Base-by-base conservation (phyloP, 2,329 filamentous ascomycete genomes). In the Aspergillus tamarii region DNA sequence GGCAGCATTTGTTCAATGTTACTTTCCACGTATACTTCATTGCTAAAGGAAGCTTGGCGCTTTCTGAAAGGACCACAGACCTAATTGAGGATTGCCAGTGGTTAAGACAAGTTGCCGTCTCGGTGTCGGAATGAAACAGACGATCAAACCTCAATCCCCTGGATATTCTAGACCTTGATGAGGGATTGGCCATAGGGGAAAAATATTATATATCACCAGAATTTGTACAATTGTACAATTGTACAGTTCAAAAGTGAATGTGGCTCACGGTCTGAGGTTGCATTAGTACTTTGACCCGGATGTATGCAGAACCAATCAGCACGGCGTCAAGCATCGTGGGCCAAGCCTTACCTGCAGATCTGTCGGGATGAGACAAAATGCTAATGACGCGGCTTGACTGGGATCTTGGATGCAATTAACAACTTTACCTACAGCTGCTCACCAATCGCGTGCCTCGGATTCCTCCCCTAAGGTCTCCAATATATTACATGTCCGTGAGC, bases 311-410 rank as follows among this genome's bases (percentile, higher is more conserved):
- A 36, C 52, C 52, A 54, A 54, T 54, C 19, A 54, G 5, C 28
- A 53, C 3, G 19, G 16, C 28, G 19, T 34, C 21, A 34, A 53
- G 50, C 50, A 30, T 53, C 26, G 50, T 32, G 50, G 26, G 50
- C 50, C 50, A 53, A 53, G 50, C 50, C 50, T 53, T 30, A n/a
- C 52, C n/a, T 54, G 52, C 30, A 54, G 52, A 54, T 54, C 52
- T 23, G 30, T 34, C 52, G 28, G 30, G 12, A 54, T 8, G 30
- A 36, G 52, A 23, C n/a, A n/a, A 23, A 19, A 54, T 36, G 19
- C 32, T 54, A 54, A 54, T 54, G 52, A 54, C 52, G 52, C 32
- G 52, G 52, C 52, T 54, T 54, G 12, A 36, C 52, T 21, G 21
- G 52, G 30, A 21, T 36, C 26, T 9, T 50, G 19, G 28, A 53